These are phyloP conservation scores for Daldinia decipiens DNA, from an alignment of 495 filamentous ascomycete species.

Conservation along the genomic window DNA sequence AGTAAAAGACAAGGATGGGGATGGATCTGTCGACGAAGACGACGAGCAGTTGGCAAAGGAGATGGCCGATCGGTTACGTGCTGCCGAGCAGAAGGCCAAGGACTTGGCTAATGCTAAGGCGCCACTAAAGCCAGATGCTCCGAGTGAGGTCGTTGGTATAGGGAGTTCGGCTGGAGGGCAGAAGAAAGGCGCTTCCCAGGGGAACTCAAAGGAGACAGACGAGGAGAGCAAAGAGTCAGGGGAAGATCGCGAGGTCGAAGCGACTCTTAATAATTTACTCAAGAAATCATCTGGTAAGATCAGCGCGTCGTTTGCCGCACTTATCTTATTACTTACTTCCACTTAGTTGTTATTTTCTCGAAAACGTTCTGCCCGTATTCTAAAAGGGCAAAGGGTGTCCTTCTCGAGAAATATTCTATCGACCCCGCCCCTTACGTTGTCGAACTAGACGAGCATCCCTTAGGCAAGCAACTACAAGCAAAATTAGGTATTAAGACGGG, in stretches of 20 bases:
- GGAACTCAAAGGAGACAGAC: constrained; percentile 45
- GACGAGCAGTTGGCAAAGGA: constrained; percentile 52
- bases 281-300: constrained; percentile 81
- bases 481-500: constrained; percentile 77
- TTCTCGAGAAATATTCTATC: constrained; percentile 84
- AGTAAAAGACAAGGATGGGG: constrained; percentile 53
- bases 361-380: constrained; percentile 93
- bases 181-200: constrained; percentile 51
- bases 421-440: constrained; percentile 85
- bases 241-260: constrained; percentile 67
- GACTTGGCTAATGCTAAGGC: constrained; percentile 63
- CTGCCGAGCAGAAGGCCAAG: constrained; percentile 66
- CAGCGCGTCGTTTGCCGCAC: background rate
- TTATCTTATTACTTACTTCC: constrained; percentile 27
- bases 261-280: constrained; percentile 76
- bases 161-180: constrained; percentile 73
- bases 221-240: constrained; percentile 60
- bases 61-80: constrained; percentile 57
- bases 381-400: constrained; percentile 79
- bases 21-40: constrained; percentile 59
- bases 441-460: constrained; percentile 84
- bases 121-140: constrained; percentile 63
- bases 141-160: constrained; percentile 58
- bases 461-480: constrained; percentile 76
- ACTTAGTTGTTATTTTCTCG: constrained; percentile 91